Base-by-base conservation (phyloP, 768 basidiomycete species). In the Agaricus subrufescens region DNA sequence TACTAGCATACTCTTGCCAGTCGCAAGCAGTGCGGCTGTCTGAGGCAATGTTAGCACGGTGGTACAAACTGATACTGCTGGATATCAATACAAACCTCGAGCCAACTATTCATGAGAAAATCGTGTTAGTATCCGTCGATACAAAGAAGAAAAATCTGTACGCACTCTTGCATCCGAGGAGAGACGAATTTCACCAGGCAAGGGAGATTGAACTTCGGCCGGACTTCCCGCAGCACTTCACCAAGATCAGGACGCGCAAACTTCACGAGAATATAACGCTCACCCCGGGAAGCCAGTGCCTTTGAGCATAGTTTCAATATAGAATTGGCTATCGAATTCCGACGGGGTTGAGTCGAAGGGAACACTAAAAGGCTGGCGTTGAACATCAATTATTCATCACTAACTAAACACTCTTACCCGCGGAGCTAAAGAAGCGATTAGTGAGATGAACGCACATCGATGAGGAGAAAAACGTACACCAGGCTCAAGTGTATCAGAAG, bases 281-380 rank as follows among this genome's bases (percentile, higher is more conserved):
- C 34, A 34, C 12, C 77, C 75, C 55, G 74, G 73, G 66, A 74
- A 73, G 9, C 62, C 30, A 10, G 71, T 75, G 7, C 78, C 76
- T n/a, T 71, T 69, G 40, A 81, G 71, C 57, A 72, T 72, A 5
- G 72, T 71, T 57, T 80, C 77, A 44, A 80, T 63, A 63, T 72
- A 78, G 60, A 79, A 66, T 61, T 79, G 77, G 12, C 71, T 73
- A 58, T 79, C 78, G 44, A 77, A 77, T 11, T 68, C 49, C 4
- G 60, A 58, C 1, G 76, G 78, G 3, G 78, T 79, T 0, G 76
- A 73, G 62, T 80, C 78, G 62, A 80, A 76, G 1, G 78, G 75
- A 9, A 72, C 68, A 31, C 72, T 65, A 46, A 45, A 34, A 11
- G 34, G 34, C 11, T 19, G 8, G 34, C 7, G 34, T 34, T 34